Conservation (phyloP, 345 rosid species). For the Toxicodendron radicans region DNA sequence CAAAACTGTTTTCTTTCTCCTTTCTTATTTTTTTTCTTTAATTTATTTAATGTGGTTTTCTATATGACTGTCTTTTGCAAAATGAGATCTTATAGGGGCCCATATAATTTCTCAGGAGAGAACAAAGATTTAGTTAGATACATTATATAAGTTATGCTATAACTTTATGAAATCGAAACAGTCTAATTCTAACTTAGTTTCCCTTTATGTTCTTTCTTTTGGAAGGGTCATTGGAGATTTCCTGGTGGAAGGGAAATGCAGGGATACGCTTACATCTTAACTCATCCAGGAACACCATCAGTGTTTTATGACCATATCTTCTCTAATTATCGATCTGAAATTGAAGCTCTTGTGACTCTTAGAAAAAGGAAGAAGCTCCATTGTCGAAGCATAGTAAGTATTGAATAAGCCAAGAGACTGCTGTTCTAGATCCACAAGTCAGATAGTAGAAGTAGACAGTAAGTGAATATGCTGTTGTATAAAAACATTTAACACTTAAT, state of each 20-base stretch:
- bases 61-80: neutral
- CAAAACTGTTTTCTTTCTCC: neutral
- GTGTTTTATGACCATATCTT: constrained; percentile 86
- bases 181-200: constrained; percentile 5
- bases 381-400: constrained; percentile 80
- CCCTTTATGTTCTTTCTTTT: neutral
- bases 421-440: neutral
- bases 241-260: constrained; percentile 96
- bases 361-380: constrained; percentile 74
- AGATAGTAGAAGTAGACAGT: neutral
- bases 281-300: constrained; percentile 98
- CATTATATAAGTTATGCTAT: neutral
- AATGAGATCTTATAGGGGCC: neutral
- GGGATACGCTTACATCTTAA: constrained; percentile 93
- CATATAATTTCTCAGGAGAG: neutral
- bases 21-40: neutral
- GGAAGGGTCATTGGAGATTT: constrained; percentile 97
- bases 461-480: neutral
- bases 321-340: constrained; percentile 67
- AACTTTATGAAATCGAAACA: neutral
- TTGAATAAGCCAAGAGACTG: neutral
- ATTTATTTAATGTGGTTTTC: neutral
- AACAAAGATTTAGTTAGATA: neutral
- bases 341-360: constrained; percentile 65
- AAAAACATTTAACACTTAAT: neutral